These are phyloP conservation scores for Anaeromyces robustus DNA, from an alignment of 192 early-diverging fungal genomes.

Conservation along the genomic window DNA sequence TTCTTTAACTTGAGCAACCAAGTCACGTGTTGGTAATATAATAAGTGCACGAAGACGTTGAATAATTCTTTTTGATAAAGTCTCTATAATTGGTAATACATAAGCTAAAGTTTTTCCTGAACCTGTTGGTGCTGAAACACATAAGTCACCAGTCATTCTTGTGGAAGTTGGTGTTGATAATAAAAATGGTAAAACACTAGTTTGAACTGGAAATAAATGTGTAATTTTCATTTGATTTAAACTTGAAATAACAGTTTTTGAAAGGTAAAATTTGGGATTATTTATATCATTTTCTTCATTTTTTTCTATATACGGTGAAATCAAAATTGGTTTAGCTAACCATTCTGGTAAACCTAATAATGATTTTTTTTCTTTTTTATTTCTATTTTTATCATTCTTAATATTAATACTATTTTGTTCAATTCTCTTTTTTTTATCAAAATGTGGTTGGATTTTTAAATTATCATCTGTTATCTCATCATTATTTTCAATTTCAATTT, in stretches of 20 bases:
- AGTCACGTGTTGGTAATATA: slow-evolving; percentile 83
- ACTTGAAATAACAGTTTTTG: slow-evolving; percentile 19
- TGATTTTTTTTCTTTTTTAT: neutral
- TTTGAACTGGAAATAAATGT: slow-evolving; percentile 39
- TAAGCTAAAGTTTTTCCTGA: slow-evolving; percentile 94
- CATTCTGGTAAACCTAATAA: slow-evolving; percentile 67
- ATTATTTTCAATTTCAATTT: too few relatives aligned
- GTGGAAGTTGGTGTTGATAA: slow-evolving; percentile 48
- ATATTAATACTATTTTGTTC: neutral
- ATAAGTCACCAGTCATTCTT: slow-evolving; percentile 54
- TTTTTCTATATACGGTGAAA: slow-evolving; percentile 39
- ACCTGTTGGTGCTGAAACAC: slow-evolving; percentile 89
- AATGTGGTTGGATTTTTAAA: neutral
- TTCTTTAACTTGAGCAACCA: slow-evolving; percentile 76
- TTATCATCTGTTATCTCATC: too few relatives aligned
- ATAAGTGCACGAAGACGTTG: slow-evolving; percentile 73
- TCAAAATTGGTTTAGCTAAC: slow-evolving; percentile 62
- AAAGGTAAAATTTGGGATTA: slow-evolving; percentile 40
- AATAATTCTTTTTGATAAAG: slow-evolving; percentile 54
- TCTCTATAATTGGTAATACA: slow-evolving; percentile 82
- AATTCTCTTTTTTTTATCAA: neutral
- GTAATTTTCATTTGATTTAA: slow-evolving; percentile 8
- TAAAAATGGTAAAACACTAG: slow-evolving; percentile 67
- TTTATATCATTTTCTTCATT: slow-evolving; percentile 15
- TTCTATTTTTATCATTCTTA: neutral